Conservation (phyloP, 305 asterid genomes). For the Ilex paraguariensis region DNA sequence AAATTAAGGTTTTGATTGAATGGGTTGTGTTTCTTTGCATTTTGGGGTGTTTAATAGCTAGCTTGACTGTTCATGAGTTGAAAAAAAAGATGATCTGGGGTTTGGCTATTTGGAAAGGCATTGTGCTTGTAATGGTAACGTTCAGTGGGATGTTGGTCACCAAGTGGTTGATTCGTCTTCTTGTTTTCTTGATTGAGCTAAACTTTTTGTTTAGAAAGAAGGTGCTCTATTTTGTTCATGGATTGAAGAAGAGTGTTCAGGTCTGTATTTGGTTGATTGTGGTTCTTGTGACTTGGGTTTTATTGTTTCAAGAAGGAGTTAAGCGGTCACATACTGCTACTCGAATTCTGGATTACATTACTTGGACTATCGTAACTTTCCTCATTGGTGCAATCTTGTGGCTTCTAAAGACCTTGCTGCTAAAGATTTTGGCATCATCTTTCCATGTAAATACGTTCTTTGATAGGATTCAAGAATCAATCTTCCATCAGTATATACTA, state of each 20-base stretch:
- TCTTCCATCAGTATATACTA: conserved; percentile 70
- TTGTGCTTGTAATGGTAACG: conserved; percentile 58
- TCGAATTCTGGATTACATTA: conserved; percentile 44
- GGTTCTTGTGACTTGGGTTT: conserved; percentile 65
- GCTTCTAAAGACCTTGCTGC: conserved; percentile 60
- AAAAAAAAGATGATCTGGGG: conserved; percentile 37
- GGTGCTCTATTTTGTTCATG: conserved; percentile 67
- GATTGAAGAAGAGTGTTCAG: conserved; percentile 62
- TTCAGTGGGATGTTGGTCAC: conserved; percentile 67
- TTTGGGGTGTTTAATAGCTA: conserved; percentile 50
- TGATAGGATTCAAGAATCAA: conserved; percentile 69
- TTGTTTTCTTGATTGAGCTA: conserved; percentile 64
- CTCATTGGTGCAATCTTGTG: conserved; percentile 62
- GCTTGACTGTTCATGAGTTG: conserved; percentile 42
- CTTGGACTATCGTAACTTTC: conserved; percentile 58
- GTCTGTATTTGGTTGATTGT: conserved; percentile 55
- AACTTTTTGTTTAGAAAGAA: conserved; percentile 62
- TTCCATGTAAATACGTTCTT: conserved; percentile 78
- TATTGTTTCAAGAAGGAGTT: conserved; percentile 40
- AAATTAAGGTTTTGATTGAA: conserved; percentile 47
- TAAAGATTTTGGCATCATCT: conserved; percentile 70
- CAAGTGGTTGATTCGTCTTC: conserved; percentile 51
- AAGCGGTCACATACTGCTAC: conserved; percentile 24
- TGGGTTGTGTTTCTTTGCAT: conserved; percentile 58
- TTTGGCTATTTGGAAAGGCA: conserved; percentile 66